Evolutionary conservation across 805 yeast species (phyloP), one percentile per base, ranked within the genome.

Genomic region (Wilhelminamyces savonicus): DNA sequence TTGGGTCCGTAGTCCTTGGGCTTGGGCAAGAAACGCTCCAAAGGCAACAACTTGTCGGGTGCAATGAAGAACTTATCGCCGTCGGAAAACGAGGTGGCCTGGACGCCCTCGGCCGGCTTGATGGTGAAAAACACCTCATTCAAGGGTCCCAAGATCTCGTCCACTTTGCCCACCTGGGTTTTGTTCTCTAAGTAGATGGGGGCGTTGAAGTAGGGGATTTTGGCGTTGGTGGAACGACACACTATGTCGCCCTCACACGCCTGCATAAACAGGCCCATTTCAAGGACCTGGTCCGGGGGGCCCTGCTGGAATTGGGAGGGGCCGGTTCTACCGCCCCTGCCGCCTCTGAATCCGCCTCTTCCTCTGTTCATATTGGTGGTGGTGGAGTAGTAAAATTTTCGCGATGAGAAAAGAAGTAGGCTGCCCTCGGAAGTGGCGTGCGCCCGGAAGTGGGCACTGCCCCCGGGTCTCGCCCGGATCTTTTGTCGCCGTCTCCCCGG

Each of bases 81-180:
- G 27, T 76, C 82, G 62, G 86, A 86, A 74, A 92, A 92, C 30
- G 95, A 84, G 21, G 74, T 62, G 32, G 98, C 96, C 57, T 83
- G 92, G 30, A 92, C 92, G 54, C 99, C 99, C 55, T 92, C 98
- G 30, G 83, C 71, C 34, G 97, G 92, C 66, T 92, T 92, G 47
- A 92, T 79, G 22, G 99, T 92, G 74, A 92, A 92, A 56, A 74
- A 90, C n/a, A 92, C 97, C 64, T 92, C 98, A 56, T 92, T 92
- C 56, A 92, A 66, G 27, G 98, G 97, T 29, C 99, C 99, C 45
- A 92, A 73, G 40, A 92, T 92, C 70, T 92, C 99, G 58, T 92
- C 99, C 35, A 92, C 95, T 61, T 92, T 92, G 50, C 99, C 99
- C 27, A 92, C 79, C 54, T 82, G 92, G 16, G 95, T 82, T 63